A percentile compares a stretch with the other conserved stretches of the same genome.
phyloP scores from a whole-genome alignment of 768 basidiomycete species.

The Zangia roseola region DNA sequence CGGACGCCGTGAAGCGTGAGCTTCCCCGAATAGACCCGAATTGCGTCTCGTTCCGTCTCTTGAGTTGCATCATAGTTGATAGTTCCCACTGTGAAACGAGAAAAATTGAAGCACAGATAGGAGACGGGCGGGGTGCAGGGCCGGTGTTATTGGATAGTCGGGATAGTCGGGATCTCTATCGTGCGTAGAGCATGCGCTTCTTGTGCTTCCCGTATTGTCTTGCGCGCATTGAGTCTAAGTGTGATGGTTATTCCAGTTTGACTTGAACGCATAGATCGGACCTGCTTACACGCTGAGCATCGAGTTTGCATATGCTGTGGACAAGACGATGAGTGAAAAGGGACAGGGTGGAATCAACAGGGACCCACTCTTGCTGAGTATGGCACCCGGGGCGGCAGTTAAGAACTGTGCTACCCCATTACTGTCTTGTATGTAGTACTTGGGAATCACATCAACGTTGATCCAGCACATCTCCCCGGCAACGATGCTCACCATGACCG shows the following conservation, averaged over 20 bases:
- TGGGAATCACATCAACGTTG: not conserved
- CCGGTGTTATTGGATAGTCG: conserved; percentile 9
- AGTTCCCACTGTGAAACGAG: too few relatives aligned
- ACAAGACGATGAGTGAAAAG: not conserved
- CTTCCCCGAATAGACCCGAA: too few relatives aligned
- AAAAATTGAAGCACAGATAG: too few relatives aligned
- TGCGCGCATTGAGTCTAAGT: conserved; percentile 16
- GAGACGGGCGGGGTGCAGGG: not conserved
- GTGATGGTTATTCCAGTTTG: not conserved
- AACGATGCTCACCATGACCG: conserved; percentile 8
- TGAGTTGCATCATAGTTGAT: too few relatives aligned
- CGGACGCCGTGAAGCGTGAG: too few relatives aligned
- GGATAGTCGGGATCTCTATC: conserved; percentile 20
- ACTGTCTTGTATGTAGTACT: conserved; percentile 18
- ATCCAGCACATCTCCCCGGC: not conserved
- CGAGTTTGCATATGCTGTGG: conserved; percentile 23
- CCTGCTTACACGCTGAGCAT: conserved; percentile 23
- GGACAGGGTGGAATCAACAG: not conserved
- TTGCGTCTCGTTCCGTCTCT: too few relatives aligned
- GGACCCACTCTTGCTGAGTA: conserved; percentile 21
- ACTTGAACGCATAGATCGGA: not conserved
- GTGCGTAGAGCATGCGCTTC: not conserved
- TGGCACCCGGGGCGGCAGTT: conserved; percentile 3
- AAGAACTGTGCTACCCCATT: not conserved
- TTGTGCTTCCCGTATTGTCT: conserved; percentile 17